Percentiles rank a stretch among this genome's conserved stretches.
These are phyloP conservation scores for Geotrichum ghanense DNA, from an alignment of 805 yeast species.

Conservation along the genomic window DNA sequence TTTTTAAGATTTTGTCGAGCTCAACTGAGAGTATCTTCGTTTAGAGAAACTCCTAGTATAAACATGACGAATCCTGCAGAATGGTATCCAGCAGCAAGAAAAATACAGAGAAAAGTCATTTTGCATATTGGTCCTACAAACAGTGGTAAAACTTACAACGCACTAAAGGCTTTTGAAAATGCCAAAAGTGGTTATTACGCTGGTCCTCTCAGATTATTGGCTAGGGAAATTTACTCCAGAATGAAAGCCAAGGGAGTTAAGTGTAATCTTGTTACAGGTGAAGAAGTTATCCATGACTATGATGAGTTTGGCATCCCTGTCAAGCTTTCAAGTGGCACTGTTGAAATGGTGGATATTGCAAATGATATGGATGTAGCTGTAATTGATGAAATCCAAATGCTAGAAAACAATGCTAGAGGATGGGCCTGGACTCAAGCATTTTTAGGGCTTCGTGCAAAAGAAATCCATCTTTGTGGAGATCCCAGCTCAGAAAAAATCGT, in stretches of 20 bases:
- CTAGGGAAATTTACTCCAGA: conserved; percentile 82
- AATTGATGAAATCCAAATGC: conserved; percentile 94
- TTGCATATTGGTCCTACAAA: conserved; percentile 98
- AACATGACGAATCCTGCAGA: conserved; percentile 52
- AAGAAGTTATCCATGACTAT: conserved; percentile 64
- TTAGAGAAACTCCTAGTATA: conserved; percentile 5
- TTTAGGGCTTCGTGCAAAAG: conserved; percentile 75
- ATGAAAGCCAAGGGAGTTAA: conserved; percentile 53
- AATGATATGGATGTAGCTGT: conserved; percentile 75
- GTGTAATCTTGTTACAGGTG: conserved; percentile 92
- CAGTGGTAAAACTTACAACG: conserved; percentile 85
- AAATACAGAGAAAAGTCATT: conserved; percentile 63
- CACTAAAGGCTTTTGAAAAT: conserved; percentile 53
- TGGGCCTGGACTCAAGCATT: conserved; percentile 92
- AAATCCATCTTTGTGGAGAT: conserved; percentile 91
- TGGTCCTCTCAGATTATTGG: conserved; percentile 84
- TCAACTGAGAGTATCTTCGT: background rate
- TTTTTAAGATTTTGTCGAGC: background rate
- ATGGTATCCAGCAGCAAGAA: conserved; percentile 82
- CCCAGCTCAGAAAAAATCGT: conserved; percentile 67
- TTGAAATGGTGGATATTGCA: conserved; percentile 77
- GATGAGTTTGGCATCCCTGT: conserved; percentile 65
- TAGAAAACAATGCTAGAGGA: conserved; percentile 68
- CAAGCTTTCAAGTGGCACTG: conserved; percentile 72
- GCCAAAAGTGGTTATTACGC: conserved; percentile 80